Conservation (phyloP, 768 basidiomycete genomes). For the Tulasnella sp. region DNA sequence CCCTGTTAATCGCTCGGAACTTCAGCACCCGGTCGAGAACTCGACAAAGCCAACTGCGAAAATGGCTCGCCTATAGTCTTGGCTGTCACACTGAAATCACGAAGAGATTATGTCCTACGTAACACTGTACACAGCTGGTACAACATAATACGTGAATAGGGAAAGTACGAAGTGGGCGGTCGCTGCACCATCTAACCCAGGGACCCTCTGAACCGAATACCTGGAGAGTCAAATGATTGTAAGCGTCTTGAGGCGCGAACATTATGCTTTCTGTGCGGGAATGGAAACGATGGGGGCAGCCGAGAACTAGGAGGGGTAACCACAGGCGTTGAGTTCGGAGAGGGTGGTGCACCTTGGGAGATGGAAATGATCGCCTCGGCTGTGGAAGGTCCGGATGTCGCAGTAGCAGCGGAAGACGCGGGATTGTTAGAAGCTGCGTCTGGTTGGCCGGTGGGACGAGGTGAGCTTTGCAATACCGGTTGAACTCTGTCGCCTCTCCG, state of each 20-base stretch:
- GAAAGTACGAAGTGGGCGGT: slow-evolving; percentile 4
- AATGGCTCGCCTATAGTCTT: neutral
- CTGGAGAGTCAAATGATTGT: neutral
- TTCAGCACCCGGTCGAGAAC: neutral
- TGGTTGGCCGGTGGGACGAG: neutral
- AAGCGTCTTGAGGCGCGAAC: neutral
- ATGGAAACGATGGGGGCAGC: neutral
- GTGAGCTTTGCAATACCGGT: neutral
- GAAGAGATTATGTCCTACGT: neutral
- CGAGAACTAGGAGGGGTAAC: neutral
- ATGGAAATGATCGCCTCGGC: too few species aligned
- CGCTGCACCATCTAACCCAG: neutral
- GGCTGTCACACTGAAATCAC: neutral
- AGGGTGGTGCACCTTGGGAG: neutral
- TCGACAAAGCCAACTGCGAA: neutral
- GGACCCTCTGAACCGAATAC: neutral
- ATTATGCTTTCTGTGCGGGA: neutral
- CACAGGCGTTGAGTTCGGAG: neutral
- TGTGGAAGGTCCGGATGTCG: too few species aligned
- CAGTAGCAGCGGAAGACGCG: too few species aligned
- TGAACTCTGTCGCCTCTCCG: neutral
- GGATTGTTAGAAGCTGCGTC: too few species aligned
- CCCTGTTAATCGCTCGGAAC: neutral
- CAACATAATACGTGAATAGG: neutral
- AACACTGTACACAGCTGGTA: neutral